Conservation (phyloP, 768 basidiomycete genomes). For the Chalciporus pseudorubinellus region DNA sequence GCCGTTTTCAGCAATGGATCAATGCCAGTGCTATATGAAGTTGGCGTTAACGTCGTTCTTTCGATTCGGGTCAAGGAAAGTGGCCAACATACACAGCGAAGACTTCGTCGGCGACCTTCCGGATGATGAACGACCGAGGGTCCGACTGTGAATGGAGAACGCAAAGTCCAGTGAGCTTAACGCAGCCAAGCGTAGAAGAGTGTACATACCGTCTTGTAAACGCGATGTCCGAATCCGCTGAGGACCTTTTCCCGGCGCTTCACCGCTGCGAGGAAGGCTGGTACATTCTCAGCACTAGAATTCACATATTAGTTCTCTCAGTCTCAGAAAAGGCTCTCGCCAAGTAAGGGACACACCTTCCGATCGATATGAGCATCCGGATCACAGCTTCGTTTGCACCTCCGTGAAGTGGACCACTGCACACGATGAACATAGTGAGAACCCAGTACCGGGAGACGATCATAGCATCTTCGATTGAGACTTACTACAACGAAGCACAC, state of each 20-base stretch:
- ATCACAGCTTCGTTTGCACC: conserved; percentile 95
- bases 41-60: background rate
- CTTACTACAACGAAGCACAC: conserved; percentile 85
- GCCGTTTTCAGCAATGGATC: conserved; percentile 87
- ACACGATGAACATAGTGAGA: background rate
- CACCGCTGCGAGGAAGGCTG: conserved; percentile 80
- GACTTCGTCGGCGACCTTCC: conserved; percentile 89
- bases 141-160: conserved; percentile 56
- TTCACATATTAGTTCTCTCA: background rate
- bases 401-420: conserved; percentile 43
- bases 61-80: background rate
- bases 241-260: conserved; percentile 87
- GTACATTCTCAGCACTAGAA: conserved; percentile 75
- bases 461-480: too few species aligned
- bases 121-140: conserved; percentile 87
- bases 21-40: conserved; percentile 64
- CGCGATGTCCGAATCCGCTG: conserved; percentile 85
- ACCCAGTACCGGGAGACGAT: background rate
- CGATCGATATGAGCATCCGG: conserved; percentile 88
- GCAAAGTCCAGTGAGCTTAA: background rate
- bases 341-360: conserved; percentile 49
- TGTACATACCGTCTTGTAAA: conserved; percentile 67
- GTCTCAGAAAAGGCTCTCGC: background rate
- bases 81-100: conserved; percentile 66
- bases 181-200: background rate